Conservation (phyloP, 2,329 filamentous ascomycete species). For the Sarocladiaceae sp. region DNA sequence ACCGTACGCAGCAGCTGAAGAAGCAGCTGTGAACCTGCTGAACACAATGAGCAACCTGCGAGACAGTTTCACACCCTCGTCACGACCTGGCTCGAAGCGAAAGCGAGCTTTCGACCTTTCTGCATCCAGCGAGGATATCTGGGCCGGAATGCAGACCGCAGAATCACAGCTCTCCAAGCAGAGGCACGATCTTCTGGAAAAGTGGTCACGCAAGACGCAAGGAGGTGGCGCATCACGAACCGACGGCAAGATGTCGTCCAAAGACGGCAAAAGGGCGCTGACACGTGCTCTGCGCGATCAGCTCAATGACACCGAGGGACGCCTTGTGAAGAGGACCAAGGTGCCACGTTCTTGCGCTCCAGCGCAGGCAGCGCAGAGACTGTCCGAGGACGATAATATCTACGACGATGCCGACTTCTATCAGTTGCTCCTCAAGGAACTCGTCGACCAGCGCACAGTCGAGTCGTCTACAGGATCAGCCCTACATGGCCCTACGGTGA, state of each 20-base stretch:
- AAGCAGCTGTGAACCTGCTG: conserved; percentile 78
- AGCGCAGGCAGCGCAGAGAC: conserved; percentile 52
- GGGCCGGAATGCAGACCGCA: conserved; percentile 61
- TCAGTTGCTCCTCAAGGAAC: conserved; percentile 82
- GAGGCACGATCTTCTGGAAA: conserved; percentile 70
- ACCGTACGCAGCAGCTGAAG: conserved; percentile 71
- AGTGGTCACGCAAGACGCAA: conserved; percentile 73
- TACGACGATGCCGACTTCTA: conserved; percentile 97
- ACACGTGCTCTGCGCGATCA: conserved; percentile 64
- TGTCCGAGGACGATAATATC: conserved; percentile 54
- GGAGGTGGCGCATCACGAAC: conserved; percentile 19
- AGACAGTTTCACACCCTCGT: conserved; percentile 47
- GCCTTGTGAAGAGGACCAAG: conserved; percentile 61
- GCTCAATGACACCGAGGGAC: conserved; percentile 53
- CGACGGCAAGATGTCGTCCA: neutral
- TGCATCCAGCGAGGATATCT: conserved; percentile 60
- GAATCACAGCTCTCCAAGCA: conserved; percentile 55
- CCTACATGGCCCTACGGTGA: conserved; percentile 40
- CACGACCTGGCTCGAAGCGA: conserved; percentile 53
- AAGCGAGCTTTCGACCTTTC: conserved; percentile 47
- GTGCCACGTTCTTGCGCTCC: conserved; percentile 73
- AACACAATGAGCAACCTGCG: conserved; percentile 70
- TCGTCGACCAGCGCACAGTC: conserved; percentile 80
- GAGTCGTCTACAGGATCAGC: conserved; percentile 50
- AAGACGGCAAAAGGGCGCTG: conserved; percentile 31